Base-by-base conservation (phyloP, 2,329 filamentous ascomycete genomes). In the Fusarium ambrosium region DNA sequence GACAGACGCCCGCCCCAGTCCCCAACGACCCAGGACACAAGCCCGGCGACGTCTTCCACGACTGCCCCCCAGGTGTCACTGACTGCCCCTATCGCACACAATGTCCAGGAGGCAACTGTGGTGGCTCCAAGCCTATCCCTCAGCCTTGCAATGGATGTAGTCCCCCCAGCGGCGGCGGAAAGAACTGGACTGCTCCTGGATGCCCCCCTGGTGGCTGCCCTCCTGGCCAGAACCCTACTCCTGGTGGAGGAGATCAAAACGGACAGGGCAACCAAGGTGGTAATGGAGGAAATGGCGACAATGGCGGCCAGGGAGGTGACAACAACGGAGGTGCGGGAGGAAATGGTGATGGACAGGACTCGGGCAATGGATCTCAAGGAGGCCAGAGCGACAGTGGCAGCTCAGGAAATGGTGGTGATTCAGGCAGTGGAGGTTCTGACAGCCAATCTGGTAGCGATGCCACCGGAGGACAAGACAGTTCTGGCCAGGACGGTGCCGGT, bases 11-110 rank as follows among this genome's bases (percentile, higher is more conserved):
- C 10, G 45, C 43, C 7, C 68, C 73, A 4, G 51, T 32, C 7
- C 51, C 60, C 9, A 63, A 62, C 3, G 66, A 61, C n/a, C 29
- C 55, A 20, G 64, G 43, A 16, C 41, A 48, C 56, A 67, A 66
- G 29, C 73, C 73, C 6, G 73, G 73, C 18, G 65, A 77, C 24
- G 67, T 77, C 10, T 77, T 66, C 32, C 70, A 67, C 13, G 73
- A 77, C 14, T 77, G 75, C 56, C 68, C 75, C 7, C 61, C 75
- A 9, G 45, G 43, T n/a, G 66, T 71, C 24, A 63, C 68, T 22
- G 55, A 75, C 66, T 76, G 74, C 53, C 73, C 74, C 22, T 70
- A 70, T 39, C 74, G 71, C 56, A 75, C 72, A 16, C 75, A 70
- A 37, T 75, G 73, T 18, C 60, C 73, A 9, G 45, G 34, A 34